Conservation (phyloP, 495 filamentous ascomycete species). For the Penicillium antarcticum region DNA sequence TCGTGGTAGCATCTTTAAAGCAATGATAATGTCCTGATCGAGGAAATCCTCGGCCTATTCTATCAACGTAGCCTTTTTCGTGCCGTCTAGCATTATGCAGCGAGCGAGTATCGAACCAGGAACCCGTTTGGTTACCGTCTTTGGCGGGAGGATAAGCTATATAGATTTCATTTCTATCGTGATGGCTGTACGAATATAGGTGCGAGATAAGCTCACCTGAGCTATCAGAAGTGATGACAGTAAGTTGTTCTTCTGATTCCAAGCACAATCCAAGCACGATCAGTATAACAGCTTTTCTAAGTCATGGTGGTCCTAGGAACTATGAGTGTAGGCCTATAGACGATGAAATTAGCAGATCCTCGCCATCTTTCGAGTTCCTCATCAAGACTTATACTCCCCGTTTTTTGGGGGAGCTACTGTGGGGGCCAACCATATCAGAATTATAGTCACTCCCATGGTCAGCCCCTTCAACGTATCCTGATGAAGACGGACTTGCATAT, state of each 20-base stretch:
- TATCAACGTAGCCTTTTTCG: no score
- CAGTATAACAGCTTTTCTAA: no score
- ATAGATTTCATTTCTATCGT: slow-evolving; percentile 6
- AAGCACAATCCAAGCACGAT: no score
- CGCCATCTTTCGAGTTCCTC: background rate
- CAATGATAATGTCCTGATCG: no score
- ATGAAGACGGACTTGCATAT: background rate
- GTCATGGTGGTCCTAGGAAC: no score
- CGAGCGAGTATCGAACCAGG: background rate
- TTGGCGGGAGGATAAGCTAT: slow-evolving; percentile 6
- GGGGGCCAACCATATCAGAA: background rate
- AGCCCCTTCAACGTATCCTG: background rate
- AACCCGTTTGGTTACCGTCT: background rate
- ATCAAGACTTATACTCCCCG: background rate
- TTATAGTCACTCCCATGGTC: background rate
- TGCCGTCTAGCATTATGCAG: no score
- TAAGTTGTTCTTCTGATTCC: no score
- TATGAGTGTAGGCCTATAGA: background rate
- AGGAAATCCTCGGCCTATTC: no score
- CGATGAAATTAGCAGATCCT: slow-evolving; percentile 2
- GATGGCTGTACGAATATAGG: slow-evolving; percentile 5
- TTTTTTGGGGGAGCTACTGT: background rate
- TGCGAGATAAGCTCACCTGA: background rate
- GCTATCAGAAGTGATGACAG: slow-evolving; percentile 3
- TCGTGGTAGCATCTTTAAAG: no score